These are phyloP conservation scores for Phytophthora colocasiae DNA, from an alignment of 352 stramenopile species.

Conservation along the genomic window DNA sequence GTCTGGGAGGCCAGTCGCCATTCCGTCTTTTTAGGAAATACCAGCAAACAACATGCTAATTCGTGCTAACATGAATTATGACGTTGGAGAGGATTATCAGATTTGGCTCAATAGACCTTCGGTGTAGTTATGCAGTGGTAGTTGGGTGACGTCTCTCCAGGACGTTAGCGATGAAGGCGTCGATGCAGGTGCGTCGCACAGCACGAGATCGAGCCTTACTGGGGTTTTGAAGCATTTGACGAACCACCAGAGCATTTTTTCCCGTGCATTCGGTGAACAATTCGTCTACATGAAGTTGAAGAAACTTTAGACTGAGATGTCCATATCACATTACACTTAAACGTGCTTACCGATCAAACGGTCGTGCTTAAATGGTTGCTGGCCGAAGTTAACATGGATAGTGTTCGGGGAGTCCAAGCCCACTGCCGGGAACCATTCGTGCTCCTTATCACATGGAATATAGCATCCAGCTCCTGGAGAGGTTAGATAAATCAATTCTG, in stretches of 20 bases:
- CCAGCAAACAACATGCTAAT: slow-evolving; percentile 7
- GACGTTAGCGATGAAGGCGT: slow-evolving; percentile 33
- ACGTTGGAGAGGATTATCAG: slow-evolving; percentile 27
- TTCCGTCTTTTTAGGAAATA: slow-evolving; percentile 14
- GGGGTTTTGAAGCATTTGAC: slow-evolving; percentile 22
- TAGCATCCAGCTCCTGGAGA: slow-evolving; percentile 19
- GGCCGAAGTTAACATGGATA: slow-evolving; percentile 84
- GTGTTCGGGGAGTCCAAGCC: slow-evolving; percentile 74
- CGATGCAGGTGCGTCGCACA: slow-evolving; percentile 29
- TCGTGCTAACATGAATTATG: slow-evolving; percentile 3
- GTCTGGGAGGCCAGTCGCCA: slow-evolving; percentile 29
- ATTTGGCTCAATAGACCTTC: slow-evolving; percentile 7
- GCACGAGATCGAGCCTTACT: slow-evolving; percentile 13
- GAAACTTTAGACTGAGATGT: too few species aligned
- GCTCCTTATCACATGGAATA: slow-evolving; percentile 32
- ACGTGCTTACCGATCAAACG: slow-evolving; percentile 33
- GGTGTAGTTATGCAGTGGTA: slow-evolving; percentile 11
- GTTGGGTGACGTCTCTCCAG: slow-evolving; percentile 20
- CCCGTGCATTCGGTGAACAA: slow-evolving; percentile 52
- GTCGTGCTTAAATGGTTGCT: slow-evolving; percentile 66
- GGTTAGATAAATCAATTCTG: slow-evolving; percentile 6
- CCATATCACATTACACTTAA: too few species aligned
- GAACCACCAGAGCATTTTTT: slow-evolving; percentile 14
- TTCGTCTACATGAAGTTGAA: slow-evolving; percentile 36
- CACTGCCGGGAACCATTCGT: slow-evolving; percentile 76